phyloP scores from a whole-genome alignment of 2,329 filamentous ascomycete species.

The Plectosphaerella cucumerina region DNA sequence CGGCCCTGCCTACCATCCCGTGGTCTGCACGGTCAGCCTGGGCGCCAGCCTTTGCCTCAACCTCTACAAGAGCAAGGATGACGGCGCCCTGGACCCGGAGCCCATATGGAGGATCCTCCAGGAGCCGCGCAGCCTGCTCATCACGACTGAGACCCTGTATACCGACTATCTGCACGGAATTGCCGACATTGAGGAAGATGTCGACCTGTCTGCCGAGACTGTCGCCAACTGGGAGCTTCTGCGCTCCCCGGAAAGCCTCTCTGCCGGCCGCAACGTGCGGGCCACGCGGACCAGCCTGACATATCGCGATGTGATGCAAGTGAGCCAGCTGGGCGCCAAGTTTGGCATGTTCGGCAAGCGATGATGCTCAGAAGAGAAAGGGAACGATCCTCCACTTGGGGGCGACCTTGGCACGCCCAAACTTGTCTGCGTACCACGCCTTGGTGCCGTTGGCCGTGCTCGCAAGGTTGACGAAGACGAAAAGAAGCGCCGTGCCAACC shows the following conservation, averaged over 20 bases:
- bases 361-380: constrained; percentile 49
- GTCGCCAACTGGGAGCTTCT: constrained; percentile 72
- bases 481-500: constrained; percentile 63
- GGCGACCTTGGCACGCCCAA: constrained; percentile 61
- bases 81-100: constrained; percentile 49
- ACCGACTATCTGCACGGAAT: constrained; percentile 73
- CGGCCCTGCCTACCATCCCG: constrained; percentile 77
- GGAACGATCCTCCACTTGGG: constrained; percentile 75
- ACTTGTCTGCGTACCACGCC: constrained; percentile 73
- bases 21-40: constrained; percentile 88
- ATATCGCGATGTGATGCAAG: constrained; percentile 81
- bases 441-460: constrained; percentile 76
- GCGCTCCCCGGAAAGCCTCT: constrained; percentile 39
- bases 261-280: constrained; percentile 52
- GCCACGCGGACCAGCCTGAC: constrained; percentile 68
- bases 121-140: constrained; percentile 75
- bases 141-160: constrained; percentile 68
- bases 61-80: constrained; percentile 61
- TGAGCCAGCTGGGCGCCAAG: constrained; percentile 68
- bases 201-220: constrained; percentile 54
- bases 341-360: constrained; percentile 48
- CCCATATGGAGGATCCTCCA: constrained; percentile 65
- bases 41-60: constrained; percentile 75
- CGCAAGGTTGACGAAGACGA: constrained; percentile 76
- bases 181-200: constrained; percentile 60